A percentile compares a stretch with the other conserved stretches of the same genome.
These are phyloP conservation scores for Erysiphe pisi DNA, from an alignment of 2,329 filamentous ascomycete species.

Conservation along the genomic window DNA sequence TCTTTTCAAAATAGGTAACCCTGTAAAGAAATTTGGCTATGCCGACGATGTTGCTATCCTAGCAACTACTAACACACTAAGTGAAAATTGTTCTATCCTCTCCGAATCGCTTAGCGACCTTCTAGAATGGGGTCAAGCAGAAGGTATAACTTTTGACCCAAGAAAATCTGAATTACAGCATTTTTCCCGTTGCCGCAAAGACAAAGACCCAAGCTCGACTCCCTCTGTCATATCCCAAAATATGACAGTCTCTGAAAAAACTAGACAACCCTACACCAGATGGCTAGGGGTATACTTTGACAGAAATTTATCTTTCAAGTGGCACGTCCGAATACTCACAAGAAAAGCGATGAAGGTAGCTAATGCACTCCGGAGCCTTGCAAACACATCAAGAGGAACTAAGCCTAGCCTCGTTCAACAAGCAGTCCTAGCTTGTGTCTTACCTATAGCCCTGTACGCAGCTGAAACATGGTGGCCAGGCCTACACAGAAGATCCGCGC, in stretches of 20 bases:
- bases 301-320: no score
- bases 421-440: no score
- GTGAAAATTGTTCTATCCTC: background rate
- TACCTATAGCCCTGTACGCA: no score
- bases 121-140: background rate
- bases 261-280: no score
- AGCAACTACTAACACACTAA: background rate
- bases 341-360: no score
- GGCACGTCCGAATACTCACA: no score
- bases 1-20: background rate
- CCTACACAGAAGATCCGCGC: no score
- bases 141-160: background rate
- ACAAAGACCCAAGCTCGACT: background rate
- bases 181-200: background rate
- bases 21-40: background rate
- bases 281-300: no score
- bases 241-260: constrained; percentile 61
- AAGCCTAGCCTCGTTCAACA: no score
- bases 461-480: no score
- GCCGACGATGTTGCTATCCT: background rate
- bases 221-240: constrained; percentile 42
- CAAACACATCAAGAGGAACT: no score
- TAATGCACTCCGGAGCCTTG: no score
- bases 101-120: background rate
- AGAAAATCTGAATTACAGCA: background rate